These are phyloP conservation scores for Diaporthe caulivora DNA, from an alignment of 2,329 filamentous ascomycete genomes.

Conservation along the genomic window DNA sequence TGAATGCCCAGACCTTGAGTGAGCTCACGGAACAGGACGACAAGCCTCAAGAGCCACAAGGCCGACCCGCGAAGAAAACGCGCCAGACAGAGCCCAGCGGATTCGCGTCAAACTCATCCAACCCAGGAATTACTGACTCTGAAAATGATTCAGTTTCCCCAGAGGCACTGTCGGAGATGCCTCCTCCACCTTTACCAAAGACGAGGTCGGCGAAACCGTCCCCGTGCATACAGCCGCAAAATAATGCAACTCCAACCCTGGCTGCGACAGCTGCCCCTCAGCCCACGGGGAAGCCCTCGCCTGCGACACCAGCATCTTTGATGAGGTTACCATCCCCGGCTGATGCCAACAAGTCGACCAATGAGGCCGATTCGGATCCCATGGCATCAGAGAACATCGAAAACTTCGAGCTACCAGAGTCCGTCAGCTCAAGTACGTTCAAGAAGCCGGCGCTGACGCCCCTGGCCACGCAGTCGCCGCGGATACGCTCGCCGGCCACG, in stretches of 20 bases:
- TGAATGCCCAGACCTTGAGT: conserved; percentile 67
- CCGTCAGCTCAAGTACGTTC: conserved; percentile 63
- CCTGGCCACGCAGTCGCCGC: conserved; percentile 58
- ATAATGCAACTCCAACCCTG: conserved; percentile 44
- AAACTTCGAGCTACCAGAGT: conserved; percentile 78
- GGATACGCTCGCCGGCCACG: conserved; percentile 53
- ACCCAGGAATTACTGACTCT: conserved; percentile 64
- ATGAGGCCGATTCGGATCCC: conserved; percentile 53
- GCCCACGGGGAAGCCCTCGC: conserved; percentile 62
- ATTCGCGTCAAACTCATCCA: conserved; percentile 50
- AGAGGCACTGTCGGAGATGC: conserved; percentile 74
- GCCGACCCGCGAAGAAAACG: conserved; percentile 53
- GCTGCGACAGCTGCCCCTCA: conserved; percentile 41
- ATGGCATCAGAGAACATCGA: conserved; percentile 67
- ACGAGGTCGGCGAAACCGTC: conserved; percentile 75
- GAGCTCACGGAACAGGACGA: conserved; percentile 58
- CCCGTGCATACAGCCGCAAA: conserved; percentile 73
- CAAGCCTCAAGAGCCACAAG: conserved; percentile 54
- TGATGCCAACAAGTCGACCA: conserved; percentile 60
- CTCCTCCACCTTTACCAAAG: conserved; percentile 75
- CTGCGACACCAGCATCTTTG: conserved; percentile 87
- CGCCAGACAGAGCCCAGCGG: conserved; percentile 46
- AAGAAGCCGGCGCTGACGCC: conserved; percentile 60
- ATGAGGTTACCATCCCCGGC: conserved; percentile 77
- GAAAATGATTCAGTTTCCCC: conserved; percentile 76